Evolutionary conservation across 305 asterid genomes (phyloP).

Genomic region (Fraxinus velutina): DNA sequence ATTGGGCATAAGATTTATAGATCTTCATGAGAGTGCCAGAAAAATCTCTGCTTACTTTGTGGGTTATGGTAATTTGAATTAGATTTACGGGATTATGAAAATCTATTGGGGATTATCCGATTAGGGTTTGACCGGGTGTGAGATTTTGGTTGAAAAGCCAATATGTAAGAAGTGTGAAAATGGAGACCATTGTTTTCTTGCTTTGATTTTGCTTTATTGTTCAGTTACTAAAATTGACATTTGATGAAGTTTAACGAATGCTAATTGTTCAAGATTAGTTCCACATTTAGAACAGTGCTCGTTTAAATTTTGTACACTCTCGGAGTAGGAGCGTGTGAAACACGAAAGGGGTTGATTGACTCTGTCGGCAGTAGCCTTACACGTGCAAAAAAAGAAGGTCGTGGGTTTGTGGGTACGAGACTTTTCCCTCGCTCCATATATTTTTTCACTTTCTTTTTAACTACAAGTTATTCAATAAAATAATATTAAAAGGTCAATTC

Average conservation of each 20-base stretch:
- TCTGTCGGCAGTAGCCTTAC: neutral
- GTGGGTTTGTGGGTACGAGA: neutral
- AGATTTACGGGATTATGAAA: conserved; percentile 8
- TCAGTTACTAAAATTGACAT: neutral
- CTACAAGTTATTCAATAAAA: too few relatives aligned
- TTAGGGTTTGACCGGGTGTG: conserved; percentile 37
- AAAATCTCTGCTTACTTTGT: neutral
- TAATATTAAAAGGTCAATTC: too few relatives aligned
- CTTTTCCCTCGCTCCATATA: neutral
- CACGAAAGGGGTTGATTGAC: conserved; percentile 6
- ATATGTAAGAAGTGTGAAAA: conserved; percentile 1
- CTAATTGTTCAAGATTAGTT: neutral
- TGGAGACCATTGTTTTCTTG: conserved; percentile 17
- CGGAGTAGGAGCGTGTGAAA: neutral
- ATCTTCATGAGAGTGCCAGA: conserved; percentile 7
- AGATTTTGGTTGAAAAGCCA: conserved; percentile 30
- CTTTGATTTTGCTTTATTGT: neutral
- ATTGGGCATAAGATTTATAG: conserved; percentile 9
- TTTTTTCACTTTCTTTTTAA: too few relatives aligned
- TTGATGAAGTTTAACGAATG: neutral
- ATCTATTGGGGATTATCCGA: neutral
- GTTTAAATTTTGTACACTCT: conserved; percentile 2
- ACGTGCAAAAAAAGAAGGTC: neutral
- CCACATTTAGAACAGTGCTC: neutral
- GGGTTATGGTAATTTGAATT: conserved; percentile 4